Base-by-base conservation (phyloP, 2,329 filamentous ascomycete genomes). In the Lasiodiplodia sp. region DNA sequence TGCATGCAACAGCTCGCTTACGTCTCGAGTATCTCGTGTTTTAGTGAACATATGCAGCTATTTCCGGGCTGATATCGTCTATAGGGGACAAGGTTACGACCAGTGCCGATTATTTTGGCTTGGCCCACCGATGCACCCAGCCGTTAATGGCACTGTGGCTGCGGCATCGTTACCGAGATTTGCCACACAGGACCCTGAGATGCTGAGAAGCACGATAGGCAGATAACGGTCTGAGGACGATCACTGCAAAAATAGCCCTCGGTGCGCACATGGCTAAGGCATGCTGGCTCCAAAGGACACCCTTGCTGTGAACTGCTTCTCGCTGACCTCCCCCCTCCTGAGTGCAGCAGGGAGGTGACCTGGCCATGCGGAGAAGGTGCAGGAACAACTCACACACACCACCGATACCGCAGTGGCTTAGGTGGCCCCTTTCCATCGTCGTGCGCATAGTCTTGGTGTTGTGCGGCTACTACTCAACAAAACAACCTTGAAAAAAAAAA, bases 181-280 rank as follows among this genome's bases (percentile, higher is more conserved):
- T 64, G 60, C 60, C 60, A 64, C 58, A 25, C 60, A 52, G 60
- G 60, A 64, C 60, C 60, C 60, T 64, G 60, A 64, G 47, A 64
- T 64, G 60, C n/a, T 34, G 58, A 64, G n/a, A 64, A 64, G 60
- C 38, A 64, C 60, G 47, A 64, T 64, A 8, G 7, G 31, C 8
- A 52, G 44, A 64, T 64, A 64, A 52, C n/a, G 18, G 44, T 40
- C 18, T 44, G 12, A 12, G 44, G 58, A 63, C 51, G 40, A 37
- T 25, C 51, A 31, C 47, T 25, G 47, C 25, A 63, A 63, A 64
- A 64, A 64, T 64, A 64, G 60, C 31, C 60, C 52, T 64, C 12
- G 7, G 12, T 14, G 58, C n/a, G 25, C 58, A 34, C 58, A 63
- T 63, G 40, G 58, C 18, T 28, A 16, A 28, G n/a, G 37, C 34